Evolutionary conservation across 176 grass and related monocot species (phyloP), one percentile per base, ranked within the genome.

Genomic region (Lolium perenne): DNA sequence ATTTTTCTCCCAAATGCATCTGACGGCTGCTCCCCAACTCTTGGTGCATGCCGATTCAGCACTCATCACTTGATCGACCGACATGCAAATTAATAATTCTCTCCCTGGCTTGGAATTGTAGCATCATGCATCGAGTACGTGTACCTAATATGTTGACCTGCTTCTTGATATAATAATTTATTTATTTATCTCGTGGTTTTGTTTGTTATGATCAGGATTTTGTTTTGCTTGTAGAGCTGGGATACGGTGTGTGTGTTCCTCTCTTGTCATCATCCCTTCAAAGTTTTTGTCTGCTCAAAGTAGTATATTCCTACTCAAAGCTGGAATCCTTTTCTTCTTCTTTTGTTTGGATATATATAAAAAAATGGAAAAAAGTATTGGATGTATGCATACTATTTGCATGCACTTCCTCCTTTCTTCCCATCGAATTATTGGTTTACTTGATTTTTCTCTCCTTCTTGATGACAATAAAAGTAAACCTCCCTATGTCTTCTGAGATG

Each of bases 1-100:
- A 78, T 65, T 79, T 75, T 47, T 46, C 20, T 43, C 49, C 8
- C 69, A 41, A 70, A 69, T 0, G 20, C 21, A 16, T 48, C 59
- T 29, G 59, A 2, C 8, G 57, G 20, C 35, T 73, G 35, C 66
- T 43, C 10, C 60, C 60, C 10, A 13, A 6, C 56, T 71, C 23
- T 18, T 57, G 64, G 85, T 91, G 89, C 25, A 20, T 4, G 80
- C 68, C 82, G 85, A 88, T 81, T 84, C 89, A 91, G 89, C 85
- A 84, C 32, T 35, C 32, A 3, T 63, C 89, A 91, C 68, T 72
- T n/a, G 8, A 7, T 49, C 7, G n/a, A 8, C n/a, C 1, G 2
- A 63, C 11, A 5, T 63, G 22, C 60, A 35, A 32, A 64, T 10
- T 61, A 73, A 20, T 61, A 29, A 14, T 74, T 74, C 53, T 23